A percentile compares a stretch with the other conserved stretches of the same genome.
phyloP scores from a whole-genome alignment of 1,139 yeast genomes.

The Lodderomyces parapsilosis region DNA sequence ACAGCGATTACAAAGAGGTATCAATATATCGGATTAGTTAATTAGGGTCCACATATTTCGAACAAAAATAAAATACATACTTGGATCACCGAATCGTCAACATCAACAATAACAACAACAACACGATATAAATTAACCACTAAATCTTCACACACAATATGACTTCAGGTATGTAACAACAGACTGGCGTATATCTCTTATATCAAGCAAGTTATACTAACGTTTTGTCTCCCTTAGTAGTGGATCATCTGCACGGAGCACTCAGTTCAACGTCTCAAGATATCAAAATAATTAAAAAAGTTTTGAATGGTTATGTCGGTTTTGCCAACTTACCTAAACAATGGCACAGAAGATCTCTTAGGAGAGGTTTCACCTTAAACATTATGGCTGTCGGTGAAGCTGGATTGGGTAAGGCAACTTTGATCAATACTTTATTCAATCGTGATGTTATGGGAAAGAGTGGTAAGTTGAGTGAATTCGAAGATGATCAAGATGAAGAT shows the following conservation, averaged over 20 bases:
- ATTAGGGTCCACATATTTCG: not conserved
- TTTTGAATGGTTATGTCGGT: constrained; percentile 90
- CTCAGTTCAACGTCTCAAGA: constrained; percentile 14
- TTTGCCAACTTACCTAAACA: constrained; percentile 98
- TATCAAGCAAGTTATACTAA: constrained; percentile 3
- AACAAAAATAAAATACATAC: constrained; percentile 4
- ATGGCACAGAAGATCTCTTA: constrained; percentile 94
- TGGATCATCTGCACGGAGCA: constrained; percentile 7
- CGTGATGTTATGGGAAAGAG: constrained; percentile 52
- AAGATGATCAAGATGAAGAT: constrained; percentile 16
- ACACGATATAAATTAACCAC: not conserved
- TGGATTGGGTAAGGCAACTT: constrained; percentile 92
- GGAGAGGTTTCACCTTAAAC: constrained; percentile 91
- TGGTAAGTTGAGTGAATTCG: constrained; percentile 14
- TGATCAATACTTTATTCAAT: constrained; percentile 89
- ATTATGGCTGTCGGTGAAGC: constrained; percentile 88
- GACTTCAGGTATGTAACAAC: constrained; percentile 11
- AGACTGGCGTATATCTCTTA: not conserved
- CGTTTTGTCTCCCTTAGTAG: constrained; percentile 1
- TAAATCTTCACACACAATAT: constrained; percentile 2
- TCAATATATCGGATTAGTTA: not conserved
- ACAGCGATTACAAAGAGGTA: not conserved
- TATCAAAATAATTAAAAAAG: constrained; percentile 70
- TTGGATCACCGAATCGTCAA: constrained; percentile 2
- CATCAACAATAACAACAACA: too few relatives aligned